Evolutionary conservation across 768 basidiomycete species (phyloP).

Genomic region (Xerocomus brunneocitrinus): DNA sequence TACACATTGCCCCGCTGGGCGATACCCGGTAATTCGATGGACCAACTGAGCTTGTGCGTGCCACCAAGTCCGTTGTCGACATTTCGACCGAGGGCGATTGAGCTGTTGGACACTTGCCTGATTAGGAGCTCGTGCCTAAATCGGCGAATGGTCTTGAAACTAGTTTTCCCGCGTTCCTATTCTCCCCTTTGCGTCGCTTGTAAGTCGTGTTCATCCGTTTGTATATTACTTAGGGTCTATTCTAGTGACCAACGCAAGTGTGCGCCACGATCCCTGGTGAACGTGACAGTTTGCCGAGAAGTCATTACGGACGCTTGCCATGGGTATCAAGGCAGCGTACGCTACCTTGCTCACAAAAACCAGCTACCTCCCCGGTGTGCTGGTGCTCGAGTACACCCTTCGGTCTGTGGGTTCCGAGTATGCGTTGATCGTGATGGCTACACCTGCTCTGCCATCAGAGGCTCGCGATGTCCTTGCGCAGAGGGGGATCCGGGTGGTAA

Average conservation of each 20-base stretch:
- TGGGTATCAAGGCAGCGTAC: slow-evolving; percentile 52
- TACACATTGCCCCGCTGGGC: neutral
- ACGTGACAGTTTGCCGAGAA: slow-evolving; percentile 3
- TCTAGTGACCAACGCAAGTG: no score
- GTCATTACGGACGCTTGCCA: slow-evolving; percentile 4
- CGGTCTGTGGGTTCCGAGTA: slow-evolving; percentile 55
- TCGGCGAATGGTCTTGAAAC: no score
- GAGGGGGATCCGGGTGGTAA: slow-evolving; percentile 49
- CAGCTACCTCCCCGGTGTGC: slow-evolving; percentile 51
- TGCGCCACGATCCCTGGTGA: no score
- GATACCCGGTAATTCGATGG: slow-evolving; percentile 3
- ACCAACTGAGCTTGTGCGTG: no score
- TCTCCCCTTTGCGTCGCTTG: no score
- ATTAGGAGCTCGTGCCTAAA: no score
- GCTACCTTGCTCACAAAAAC: slow-evolving; percentile 73
- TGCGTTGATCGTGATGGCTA: slow-evolving; percentile 77
- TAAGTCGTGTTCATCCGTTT: no score
- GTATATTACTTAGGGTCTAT: no score
- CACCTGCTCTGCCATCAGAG: slow-evolving; percentile 49
- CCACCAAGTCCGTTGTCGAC: neutral
- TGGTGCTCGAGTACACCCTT: slow-evolving; percentile 52
- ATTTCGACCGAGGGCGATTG: neutral
- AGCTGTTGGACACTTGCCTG: neutral
- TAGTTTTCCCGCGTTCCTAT: no score
- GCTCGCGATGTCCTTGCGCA: slow-evolving; percentile 48